Conservation (phyloP, 768 basidiomycete genomes). For the Pleurotus ostreatus region DNA sequence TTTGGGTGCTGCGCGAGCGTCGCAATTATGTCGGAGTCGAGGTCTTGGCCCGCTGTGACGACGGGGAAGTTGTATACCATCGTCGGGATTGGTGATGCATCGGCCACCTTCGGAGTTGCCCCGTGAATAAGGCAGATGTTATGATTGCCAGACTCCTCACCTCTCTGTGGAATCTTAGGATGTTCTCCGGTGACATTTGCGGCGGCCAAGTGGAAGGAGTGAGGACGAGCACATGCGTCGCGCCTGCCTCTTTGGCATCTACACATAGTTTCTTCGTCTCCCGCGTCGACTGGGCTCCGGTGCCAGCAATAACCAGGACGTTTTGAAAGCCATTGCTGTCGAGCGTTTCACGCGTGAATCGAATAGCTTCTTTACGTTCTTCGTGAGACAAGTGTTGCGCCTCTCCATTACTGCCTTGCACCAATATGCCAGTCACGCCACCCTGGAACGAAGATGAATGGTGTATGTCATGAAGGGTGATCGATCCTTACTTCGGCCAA, state of each 20-base stretch:
- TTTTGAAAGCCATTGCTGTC: conserved; percentile 67
- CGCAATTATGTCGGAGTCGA: conserved; percentile 75
- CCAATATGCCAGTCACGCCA: conserved; percentile 67
- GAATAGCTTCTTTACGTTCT: conserved; percentile 62
- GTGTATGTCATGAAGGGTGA: conserved; percentile 7
- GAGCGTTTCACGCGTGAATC: conserved; percentile 64
- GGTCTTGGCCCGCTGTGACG: conserved; percentile 78
- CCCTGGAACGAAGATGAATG: conserved; percentile 42
- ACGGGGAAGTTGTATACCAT: conserved; percentile 87
- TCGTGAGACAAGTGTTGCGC: conserved; percentile 73
- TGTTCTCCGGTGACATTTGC: conserved; percentile 58
- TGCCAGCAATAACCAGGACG: conserved; percentile 75
- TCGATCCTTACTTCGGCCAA: conserved; percentile 55
- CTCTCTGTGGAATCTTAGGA: conserved; percentile 63
- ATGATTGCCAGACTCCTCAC: conserved; percentile 25
- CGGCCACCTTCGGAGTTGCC: conserved; percentile 49
- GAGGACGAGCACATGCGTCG: conserved; percentile 70
- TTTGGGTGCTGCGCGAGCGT: conserved; percentile 74
- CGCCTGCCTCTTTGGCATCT: conserved; percentile 81
- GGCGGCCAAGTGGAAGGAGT: conserved; percentile 71
- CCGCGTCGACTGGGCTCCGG: conserved; percentile 75
- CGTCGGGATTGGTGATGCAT: conserved; percentile 61
- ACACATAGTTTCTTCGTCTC: conserved; percentile 67
- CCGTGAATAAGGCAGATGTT: background rate
- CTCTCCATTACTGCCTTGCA: conserved; percentile 74